Percentiles rank a stretch among this genome's conserved stretches.
phyloP scores from a whole-genome alignment of 2,329 filamentous ascomycete genomes.

The Penicillium digitatum region DNA sequence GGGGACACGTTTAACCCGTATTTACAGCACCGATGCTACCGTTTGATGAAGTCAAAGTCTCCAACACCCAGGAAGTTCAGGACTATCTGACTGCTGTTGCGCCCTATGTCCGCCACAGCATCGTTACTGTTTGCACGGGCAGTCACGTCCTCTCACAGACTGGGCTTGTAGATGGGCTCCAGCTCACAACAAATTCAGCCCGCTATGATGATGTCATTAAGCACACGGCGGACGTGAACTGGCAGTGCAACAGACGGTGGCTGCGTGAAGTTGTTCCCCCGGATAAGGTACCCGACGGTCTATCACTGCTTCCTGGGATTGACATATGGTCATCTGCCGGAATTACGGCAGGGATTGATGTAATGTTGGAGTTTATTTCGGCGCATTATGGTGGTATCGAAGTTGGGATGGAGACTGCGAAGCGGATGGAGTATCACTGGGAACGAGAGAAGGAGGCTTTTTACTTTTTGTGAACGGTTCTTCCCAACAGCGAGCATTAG shows the following conservation, averaged over 20 bases:
- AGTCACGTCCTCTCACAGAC: conserved; percentile 7
- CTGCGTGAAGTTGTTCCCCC: not conserved
- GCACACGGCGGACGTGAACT: not conserved
- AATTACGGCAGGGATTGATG: conserved; percentile 8
- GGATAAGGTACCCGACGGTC: not conserved
- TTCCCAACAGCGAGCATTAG: not conserved
- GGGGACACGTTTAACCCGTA: conserved; percentile 1
- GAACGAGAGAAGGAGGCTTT: conserved; percentile 6
- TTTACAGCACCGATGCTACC: not conserved
- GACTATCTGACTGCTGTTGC: conserved; percentile 2
- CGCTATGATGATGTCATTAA: conserved; percentile 1
- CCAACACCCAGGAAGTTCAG: conserved; percentile 5
- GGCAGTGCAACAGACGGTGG: conserved; percentile 6
- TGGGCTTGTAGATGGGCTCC: not conserved
- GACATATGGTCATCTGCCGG: conserved; percentile 10
- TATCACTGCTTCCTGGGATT: not conserved
- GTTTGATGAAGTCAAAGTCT: not conserved
- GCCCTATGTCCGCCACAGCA: conserved; percentile 5
- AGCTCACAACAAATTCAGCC: conserved; percentile 2
- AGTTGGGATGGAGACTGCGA: conserved; percentile 2
- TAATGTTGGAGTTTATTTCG: conserved; percentile 8
- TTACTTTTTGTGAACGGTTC: conserved; percentile 1
- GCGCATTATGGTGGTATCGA: conserved; percentile 5
- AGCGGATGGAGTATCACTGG: conserved; percentile 8
- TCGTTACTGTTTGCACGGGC: conserved; percentile 7